Base-by-base conservation (phyloP, 768 basidiomycete species). In the Rhodotorula kratochvilovae region DNA sequence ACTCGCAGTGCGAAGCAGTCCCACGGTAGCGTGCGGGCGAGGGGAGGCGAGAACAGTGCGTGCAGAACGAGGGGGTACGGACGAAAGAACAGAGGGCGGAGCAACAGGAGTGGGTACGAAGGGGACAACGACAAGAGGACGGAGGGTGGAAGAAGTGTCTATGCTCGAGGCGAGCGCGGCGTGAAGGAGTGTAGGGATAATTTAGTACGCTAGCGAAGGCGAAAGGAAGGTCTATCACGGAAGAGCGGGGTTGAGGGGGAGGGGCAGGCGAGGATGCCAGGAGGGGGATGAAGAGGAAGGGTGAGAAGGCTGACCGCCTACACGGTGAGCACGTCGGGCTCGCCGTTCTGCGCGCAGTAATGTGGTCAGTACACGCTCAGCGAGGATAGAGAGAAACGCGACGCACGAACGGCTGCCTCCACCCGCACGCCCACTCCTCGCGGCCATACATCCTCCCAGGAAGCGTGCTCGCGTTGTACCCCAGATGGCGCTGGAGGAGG, bases 391-490 rank as follows among this genome's bases (percentile, higher is more conserved):
- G 8, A 3, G 12, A 19, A 29, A 15, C n/a, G 21, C 31, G n/a
- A 56, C 68, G 63, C 53, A 70, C 68, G 15, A 70, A 70, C 29
- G 68, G 68, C 36, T 70, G 68, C 35, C 68, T 42, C 68, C 68
- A 70, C 3, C 68, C 68, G 42, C 68, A 70, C 25, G 63, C 58
- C 68, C 68, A 70, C 63, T 70, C 68, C 63, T 70, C 68, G 62
- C 59, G 54, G 11, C 68, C 68, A 33, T 70, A 70, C 63, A 54
- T 39, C 51, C 68, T 29, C 43, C 68, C 68, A 15, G 68, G 68
- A 43, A 70, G 23, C n/a, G 68, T 70, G 27, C 63, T 64, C 12
- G 68, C 68, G 15, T 70, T 61, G 35, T 60, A 70, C 51, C 68
- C 68, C 3, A 70, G 29, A 45, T 70, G 68, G 13, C 59, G 48